Base-by-base conservation (phyloP, 306 rosid genomes). In the Citrullus colocynthis region DNA sequence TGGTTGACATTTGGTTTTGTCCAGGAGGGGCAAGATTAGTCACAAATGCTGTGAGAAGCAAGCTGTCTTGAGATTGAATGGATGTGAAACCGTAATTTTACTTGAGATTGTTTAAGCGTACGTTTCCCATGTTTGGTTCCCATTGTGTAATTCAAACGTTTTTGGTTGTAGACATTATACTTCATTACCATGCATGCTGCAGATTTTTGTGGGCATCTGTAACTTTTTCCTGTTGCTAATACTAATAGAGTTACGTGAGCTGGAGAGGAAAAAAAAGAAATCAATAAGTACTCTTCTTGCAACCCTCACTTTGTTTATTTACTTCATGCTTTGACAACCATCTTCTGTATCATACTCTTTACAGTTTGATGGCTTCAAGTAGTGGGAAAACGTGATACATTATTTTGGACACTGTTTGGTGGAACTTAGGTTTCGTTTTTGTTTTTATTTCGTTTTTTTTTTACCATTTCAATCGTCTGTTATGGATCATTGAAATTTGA, bases 211-310 rank as follows among this genome's bases (percentile, higher is more conserved):
- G 37, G 18, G 75, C 36, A 45, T 70, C 75, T 69, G 74, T 24
- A 41, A 71, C 57, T 28, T 71, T 70, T 13, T 15, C 76, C 76
- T 24, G 76, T 72, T 49, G 41, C 41, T 48, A 24, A n/a, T 21
- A 32, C 41, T 48, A 24, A 30, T 49, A 1, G 76, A 72, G 59
- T 28, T 72, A 6, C 30, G 39, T 14, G 3, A 48, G 76, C 59
- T 13, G 76, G n/a, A 48, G 42, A 48, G 76, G 59, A 7, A 28
- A 71, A 28, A 71, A 48, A 45, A 69, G 16, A 69, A 69, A 69
- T 69, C 55, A 72, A 72, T 72, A 72, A 72, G 56, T 48, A 72
- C 76, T 72, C 60, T 72, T 72, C 76, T 72, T 28, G 76, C 76
- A 28, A 72, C 13, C 59, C 59, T 16, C 42, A 14, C 42, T 5